Evolutionary conservation across 78 protist genomes (phyloP).

Genomic region (Chrysochromulina tobinii): DNA sequence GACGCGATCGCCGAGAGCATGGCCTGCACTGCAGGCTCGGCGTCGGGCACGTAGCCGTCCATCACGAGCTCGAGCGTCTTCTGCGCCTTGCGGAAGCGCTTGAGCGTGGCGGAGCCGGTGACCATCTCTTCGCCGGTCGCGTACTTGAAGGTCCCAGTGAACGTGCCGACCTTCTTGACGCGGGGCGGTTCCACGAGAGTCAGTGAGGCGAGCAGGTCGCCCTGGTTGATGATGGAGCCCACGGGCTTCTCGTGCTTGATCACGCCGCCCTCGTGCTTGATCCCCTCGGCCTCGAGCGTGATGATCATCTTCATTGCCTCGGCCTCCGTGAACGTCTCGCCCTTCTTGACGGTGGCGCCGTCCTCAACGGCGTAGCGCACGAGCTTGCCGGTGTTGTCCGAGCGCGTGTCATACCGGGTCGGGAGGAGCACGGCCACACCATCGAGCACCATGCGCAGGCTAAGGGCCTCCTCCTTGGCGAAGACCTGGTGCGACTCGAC

Average conservation of each 20-base stretch:
- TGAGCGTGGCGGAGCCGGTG: neutral
- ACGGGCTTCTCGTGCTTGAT: conserved; percentile 14
- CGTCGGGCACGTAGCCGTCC: neutral
- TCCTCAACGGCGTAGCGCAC: conserved; percentile 82
- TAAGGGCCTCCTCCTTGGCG: conserved; percentile 75
- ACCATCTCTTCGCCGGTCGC: too few species aligned
- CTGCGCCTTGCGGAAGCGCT: neutral
- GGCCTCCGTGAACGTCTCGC: conserved; percentile 80
- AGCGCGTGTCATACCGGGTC: conserved; percentile 82
- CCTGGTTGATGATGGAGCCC: conserved; percentile 86
- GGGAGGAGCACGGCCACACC: conserved; percentile 79
- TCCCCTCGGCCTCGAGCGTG: conserved; percentile 73
- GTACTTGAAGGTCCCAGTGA: conserved; percentile 1
- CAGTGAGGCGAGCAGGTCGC: conserved; percentile 85
- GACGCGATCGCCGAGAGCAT: neutral
- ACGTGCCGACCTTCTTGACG: conserved; percentile 34
- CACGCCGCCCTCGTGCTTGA: conserved; percentile 73
- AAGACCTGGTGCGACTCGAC: conserved; percentile 75
- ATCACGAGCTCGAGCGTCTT: neutral
- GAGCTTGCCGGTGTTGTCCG: conserved; percentile 89
- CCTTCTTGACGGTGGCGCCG: conserved; percentile 76
- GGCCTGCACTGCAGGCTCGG: neutral
- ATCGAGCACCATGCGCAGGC: conserved; percentile 76
- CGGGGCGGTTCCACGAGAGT: conserved; percentile 73
- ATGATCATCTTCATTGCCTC: conserved; percentile 97